Conservation (phyloP, 2,329 filamentous ascomycete genomes). For the Xylariomycetidae sp. region DNA sequence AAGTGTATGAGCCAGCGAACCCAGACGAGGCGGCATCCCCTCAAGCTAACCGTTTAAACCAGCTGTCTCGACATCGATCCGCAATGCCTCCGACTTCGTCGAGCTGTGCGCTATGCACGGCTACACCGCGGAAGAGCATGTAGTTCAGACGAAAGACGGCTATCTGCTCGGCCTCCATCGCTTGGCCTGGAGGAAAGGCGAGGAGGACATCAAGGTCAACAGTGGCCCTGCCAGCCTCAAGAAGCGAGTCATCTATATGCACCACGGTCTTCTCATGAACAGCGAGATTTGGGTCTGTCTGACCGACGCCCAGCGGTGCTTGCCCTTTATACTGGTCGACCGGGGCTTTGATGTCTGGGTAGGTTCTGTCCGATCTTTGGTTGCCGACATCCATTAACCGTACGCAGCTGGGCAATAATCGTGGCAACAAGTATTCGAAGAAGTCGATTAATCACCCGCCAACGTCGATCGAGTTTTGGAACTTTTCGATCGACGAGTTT, state of each 20-base stretch:
- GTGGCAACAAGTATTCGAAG: constrained; percentile 98
- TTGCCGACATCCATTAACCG: background rate
- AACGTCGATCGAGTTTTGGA: constrained; percentile 76
- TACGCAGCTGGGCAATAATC: constrained; percentile 80
- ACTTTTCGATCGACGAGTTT: constrained; percentile 98
- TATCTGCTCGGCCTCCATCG: constrained; percentile 88
- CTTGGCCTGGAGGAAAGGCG: constrained; percentile 74
- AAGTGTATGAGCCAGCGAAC: constrained; percentile 41
- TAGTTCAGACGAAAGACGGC: constrained; percentile 90
- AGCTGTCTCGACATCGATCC: constrained; percentile 69
- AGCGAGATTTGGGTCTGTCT: constrained; percentile 97
- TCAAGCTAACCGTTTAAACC: constrained; percentile 47
- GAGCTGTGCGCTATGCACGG: constrained; percentile 90
- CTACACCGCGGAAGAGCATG: constrained; percentile 92
- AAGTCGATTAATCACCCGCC: constrained; percentile 77
- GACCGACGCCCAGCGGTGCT: constrained; percentile 76
- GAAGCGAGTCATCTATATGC: constrained; percentile 88
- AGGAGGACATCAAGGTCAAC: constrained; percentile 76
- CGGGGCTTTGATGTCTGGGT: constrained; percentile 94
- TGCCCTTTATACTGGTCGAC: constrained; percentile 86
- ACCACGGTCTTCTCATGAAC: constrained; percentile 97
- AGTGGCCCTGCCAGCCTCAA: constrained; percentile 57
- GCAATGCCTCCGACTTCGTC: constrained; percentile 84
- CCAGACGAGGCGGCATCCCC: constrained; percentile 28
- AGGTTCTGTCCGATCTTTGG: constrained; percentile 25